These are phyloP conservation scores for Aphanomyces euteiches DNA, from an alignment of 352 stramenopile genomes.

Conservation along the genomic window DNA sequence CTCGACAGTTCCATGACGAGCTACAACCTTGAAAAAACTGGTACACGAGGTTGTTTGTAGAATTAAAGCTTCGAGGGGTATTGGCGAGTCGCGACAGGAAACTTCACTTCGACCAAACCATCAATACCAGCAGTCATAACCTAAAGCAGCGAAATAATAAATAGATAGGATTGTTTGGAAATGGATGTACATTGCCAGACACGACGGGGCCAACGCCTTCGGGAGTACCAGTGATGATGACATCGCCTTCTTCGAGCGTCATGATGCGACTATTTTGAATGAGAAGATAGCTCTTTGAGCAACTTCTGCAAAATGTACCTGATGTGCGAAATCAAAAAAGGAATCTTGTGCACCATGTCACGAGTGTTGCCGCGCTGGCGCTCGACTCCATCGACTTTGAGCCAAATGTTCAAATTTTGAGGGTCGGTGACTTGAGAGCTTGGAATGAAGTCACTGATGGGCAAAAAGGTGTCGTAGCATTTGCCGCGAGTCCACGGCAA, in stretches of 20 bases:
- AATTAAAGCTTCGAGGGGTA: slow-evolving; percentile 42
- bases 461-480: slow-evolving; percentile 75
- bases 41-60: too few relatives aligned
- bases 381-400: slow-evolving; percentile 72
- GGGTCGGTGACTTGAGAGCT: slow-evolving; percentile 56
- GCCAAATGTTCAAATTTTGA: slow-evolving; percentile 70
- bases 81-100: slow-evolving; percentile 55
- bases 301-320: slow-evolving; percentile 27
- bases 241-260: slow-evolving; percentile 77
- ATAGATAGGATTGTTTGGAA: neutral
- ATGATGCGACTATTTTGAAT: slow-evolving; percentile 52
- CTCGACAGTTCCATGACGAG: too few relatives aligned
- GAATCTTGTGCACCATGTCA: slow-evolving; percentile 79
- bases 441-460: slow-evolving; percentile 76
- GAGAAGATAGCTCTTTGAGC: neutral
- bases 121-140: slow-evolving; percentile 72
- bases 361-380: slow-evolving; percentile 67
- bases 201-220: slow-evolving; percentile 69
- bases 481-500: slow-evolving; percentile 75
- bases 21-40: too few relatives aligned
- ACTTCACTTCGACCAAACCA: slow-evolving; percentile 60
- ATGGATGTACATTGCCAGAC: slow-evolving; percentile 50
- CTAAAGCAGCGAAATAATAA: slow-evolving; percentile 30
- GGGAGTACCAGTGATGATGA: slow-evolving; percentile 82
- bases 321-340: slow-evolving; percentile 69